Percentiles rank a stretch among this genome's conserved stretches.
Conservation (phyloP, 805 yeast genomes). For the Starmerella scarabaei region DNA sequence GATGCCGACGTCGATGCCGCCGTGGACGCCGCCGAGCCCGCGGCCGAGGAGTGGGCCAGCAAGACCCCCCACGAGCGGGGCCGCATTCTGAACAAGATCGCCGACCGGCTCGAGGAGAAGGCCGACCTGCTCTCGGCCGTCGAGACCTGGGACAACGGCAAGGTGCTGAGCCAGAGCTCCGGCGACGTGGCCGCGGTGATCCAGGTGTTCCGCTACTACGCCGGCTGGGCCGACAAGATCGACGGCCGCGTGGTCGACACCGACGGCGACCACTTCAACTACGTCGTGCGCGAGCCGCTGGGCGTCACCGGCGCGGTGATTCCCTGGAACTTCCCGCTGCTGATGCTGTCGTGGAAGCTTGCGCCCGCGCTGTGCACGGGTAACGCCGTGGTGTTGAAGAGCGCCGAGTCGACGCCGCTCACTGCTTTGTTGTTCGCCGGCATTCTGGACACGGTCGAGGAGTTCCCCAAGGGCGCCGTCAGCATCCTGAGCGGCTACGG, state of each 20-base stretch:
- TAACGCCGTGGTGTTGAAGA: conserved; percentile 55
- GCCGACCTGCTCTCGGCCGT: conserved; percentile 62
- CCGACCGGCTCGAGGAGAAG: conserved; percentile 65
- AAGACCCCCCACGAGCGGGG: conserved; percentile 59
- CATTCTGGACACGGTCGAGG: conserved; percentile 43
- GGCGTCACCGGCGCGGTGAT: conserved; percentile 58
- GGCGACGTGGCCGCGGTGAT: conserved; percentile 47
- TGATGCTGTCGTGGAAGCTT: conserved; percentile 69
- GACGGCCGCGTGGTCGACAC: conserved; percentile 50
- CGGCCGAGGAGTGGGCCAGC: conserved; percentile 59
- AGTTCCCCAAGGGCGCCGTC: conserved; percentile 65
- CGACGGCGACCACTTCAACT: conserved; percentile 46
- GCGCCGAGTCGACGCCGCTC: conserved; percentile 66
- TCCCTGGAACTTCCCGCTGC: conserved; percentile 62
- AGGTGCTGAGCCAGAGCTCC: conserved; percentile 36
- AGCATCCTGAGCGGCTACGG: conserved; percentile 65
- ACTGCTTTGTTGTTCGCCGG: conserved; percentile 50
- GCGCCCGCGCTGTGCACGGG: conserved; percentile 78
- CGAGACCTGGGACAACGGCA: conserved; percentile 85
- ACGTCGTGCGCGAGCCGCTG: conserved; percentile 54
- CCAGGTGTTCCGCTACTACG: conserved; percentile 48
- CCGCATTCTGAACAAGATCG: conserved; percentile 50
- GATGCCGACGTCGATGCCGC: conserved; percentile 74
- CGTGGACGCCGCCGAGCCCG: conserved; percentile 70
- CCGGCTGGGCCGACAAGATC: conserved; percentile 65